These are phyloP conservation scores for Fusarium sp. DNA, from an alignment of 2,329 filamentous ascomycete genomes.

Conservation along the genomic window DNA sequence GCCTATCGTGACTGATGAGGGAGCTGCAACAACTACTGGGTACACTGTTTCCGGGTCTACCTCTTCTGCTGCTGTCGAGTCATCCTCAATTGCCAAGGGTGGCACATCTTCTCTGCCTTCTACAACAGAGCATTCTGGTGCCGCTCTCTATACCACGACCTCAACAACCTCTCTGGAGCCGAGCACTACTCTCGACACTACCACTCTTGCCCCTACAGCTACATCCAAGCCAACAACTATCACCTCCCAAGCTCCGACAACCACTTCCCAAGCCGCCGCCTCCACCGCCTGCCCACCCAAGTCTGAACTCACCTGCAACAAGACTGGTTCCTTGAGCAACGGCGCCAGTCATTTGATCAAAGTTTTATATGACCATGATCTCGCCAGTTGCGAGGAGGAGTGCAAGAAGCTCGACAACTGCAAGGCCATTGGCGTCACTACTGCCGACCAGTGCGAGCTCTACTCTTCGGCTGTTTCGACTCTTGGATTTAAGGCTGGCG, in stretches of 20 bases:
- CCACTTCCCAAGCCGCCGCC: constrained; percentile 16
- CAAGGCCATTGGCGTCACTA: constrained; percentile 28
- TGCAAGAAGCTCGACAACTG: constrained; percentile 20
- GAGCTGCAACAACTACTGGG: neutral
- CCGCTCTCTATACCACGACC: constrained; percentile 13
- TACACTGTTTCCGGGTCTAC: neutral
- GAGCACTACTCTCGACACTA: constrained; percentile 18
- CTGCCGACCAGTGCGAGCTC: constrained; percentile 30
- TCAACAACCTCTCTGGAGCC: constrained; percentile 15
- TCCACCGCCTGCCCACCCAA: constrained; percentile 13
- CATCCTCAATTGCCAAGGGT: neutral
- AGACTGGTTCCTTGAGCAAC: constrained; percentile 7
- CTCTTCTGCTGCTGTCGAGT: neutral
- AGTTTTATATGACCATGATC: neutral
- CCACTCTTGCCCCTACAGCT: constrained; percentile 8
- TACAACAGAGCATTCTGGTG: constrained; percentile 1
- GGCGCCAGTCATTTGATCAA: constrained; percentile 6
- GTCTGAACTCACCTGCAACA: constrained; percentile 21
- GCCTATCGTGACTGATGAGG: constrained; percentile 5
- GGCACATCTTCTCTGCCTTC: constrained; percentile 1
- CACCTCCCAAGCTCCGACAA: constrained; percentile 22
- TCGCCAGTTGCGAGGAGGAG: neutral
- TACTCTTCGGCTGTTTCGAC: constrained; percentile 17
- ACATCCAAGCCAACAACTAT: constrained; percentile 12
- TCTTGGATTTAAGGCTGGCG: constrained; percentile 8